Percentiles rank a stretch among this genome's conserved stretches.
These are phyloP conservation scores for Solanum chacoense DNA, from an alignment of 305 asterid species.

Conservation along the genomic window DNA sequence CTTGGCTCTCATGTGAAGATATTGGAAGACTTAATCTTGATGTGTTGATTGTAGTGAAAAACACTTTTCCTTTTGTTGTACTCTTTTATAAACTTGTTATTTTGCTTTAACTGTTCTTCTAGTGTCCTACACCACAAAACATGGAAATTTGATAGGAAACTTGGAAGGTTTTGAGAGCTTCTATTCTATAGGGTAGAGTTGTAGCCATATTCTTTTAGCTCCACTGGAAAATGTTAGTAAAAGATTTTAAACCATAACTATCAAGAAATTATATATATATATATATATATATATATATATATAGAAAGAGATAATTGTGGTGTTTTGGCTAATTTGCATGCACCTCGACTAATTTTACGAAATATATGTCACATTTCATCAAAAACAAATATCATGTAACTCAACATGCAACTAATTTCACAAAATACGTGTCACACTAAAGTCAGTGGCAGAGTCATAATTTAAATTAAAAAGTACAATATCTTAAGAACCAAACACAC, in stretches of 20 bases:
- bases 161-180: background rate
- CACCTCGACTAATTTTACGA: too few relatives aligned
- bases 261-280: too few relatives aligned
- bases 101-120: background rate
- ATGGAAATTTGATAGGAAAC: background rate
- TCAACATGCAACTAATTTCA: too few relatives aligned
- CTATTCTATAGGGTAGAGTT: background rate
- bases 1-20: background rate
- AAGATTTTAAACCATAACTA: too few relatives aligned
- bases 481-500: background rate
- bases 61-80: background rate
- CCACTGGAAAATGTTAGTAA: too few relatives aligned
- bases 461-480: background rate
- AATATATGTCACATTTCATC: too few relatives aligned
- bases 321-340: too few relatives aligned
- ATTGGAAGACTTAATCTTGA: background rate
- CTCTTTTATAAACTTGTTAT: background rate
- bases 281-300: too few relatives aligned
- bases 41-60: background rate
- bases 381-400: too few relatives aligned
- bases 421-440: background rate
- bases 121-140: background rate
- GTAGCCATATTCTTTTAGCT: background rate
- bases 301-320: too few relatives aligned
- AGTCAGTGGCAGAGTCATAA: accelerated